Evolutionary conservation across 1,284 basidiomycete genomes (phyloP), one percentile per base, ranked within the genome.

Genomic region (Mycosarcoma maydis): DNA sequence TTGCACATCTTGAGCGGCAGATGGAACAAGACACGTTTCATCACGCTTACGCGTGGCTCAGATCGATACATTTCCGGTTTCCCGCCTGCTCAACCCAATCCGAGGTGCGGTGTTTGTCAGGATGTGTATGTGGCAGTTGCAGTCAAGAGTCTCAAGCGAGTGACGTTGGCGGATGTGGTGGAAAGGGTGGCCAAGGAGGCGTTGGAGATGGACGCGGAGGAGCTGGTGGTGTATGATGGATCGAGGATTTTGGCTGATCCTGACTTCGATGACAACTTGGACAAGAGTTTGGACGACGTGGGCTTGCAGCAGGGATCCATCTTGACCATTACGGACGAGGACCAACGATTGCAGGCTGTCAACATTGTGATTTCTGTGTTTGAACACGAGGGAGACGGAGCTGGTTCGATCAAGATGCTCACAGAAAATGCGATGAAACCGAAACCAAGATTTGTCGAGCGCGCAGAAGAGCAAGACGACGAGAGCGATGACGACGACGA

Each of bases 251-350:
- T 94, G 50, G 89, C 87, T 70, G 94, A 96, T 76, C 90, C 90
- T 6, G 94, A 96, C 75, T 94, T 91, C 85, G 89, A 91, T 45
- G 92, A 95, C 70, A 94, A 94, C 73, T 76, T 87, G 53, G 87
- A 87, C 2, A 85, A 89, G 67, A 90, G 89, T 26, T 80, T 95
- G 62, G 87, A 87, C 61, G 89, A 89, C 67, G 77, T 95, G 47
- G 88, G 86, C 43, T 34, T 81, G 40, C 86, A 85, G 1, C 82
- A 86, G 38, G 91, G 92, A 13, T 92, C 89, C 82, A 92, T 94
- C 82, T 78, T 98, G 71, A 89, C 88, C 1, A 89, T 98, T 23
- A 89, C 89, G 1, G 92, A 95, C 77, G 92, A 94, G 75, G 92
- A 95, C 38, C 64, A 60, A 30, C 19, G 22, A 6, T 39, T 60